Conservation (phyloP, 1,284 basidiomycete genomes). For the Sphagnurus paluster region DNA sequence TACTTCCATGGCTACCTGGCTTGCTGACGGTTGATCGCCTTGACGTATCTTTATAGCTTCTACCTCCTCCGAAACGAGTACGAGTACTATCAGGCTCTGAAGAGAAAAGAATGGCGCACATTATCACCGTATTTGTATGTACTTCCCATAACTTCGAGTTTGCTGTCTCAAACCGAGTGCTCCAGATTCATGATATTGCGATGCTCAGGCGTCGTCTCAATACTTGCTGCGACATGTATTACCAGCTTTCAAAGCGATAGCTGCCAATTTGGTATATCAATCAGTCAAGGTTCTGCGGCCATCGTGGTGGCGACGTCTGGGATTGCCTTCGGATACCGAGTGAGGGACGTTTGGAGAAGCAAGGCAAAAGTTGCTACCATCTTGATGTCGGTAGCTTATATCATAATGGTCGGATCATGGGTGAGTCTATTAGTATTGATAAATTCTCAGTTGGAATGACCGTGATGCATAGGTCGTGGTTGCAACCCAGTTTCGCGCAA, state of each 20-base stretch:
- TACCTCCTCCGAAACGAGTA: constrained; percentile 17
- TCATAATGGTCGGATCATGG: constrained; percentile 11
- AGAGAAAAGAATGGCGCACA: constrained; percentile 12
- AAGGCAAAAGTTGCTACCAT: background rate
- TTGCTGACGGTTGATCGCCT: background rate
- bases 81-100: constrained; percentile 7
- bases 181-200: constrained; percentile 14
- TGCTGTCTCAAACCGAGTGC: background rate
- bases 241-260: constrained; percentile 14
- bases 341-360: constrained; percentile 12
- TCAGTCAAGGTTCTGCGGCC: constrained; percentile 8
- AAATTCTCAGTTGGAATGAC: background rate
- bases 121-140: constrained; percentile 14
- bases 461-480: constrained; percentile 6
- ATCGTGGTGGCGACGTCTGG: constrained; percentile 9
- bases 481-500: constrained; percentile 8
- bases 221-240: constrained; percentile 14
- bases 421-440: background rate
- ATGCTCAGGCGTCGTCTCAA: constrained; percentile 12
- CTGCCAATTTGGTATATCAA: constrained; percentile 10
- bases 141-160: background rate
- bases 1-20: background rate
- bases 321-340: constrained; percentile 15
- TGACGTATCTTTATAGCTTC: constrained; percentile 4
- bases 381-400: constrained; percentile 2